phyloP scores from a whole-genome alignment of 2,329 filamentous ascomycete genomes.

The Sclerotinia spermophila region DNA sequence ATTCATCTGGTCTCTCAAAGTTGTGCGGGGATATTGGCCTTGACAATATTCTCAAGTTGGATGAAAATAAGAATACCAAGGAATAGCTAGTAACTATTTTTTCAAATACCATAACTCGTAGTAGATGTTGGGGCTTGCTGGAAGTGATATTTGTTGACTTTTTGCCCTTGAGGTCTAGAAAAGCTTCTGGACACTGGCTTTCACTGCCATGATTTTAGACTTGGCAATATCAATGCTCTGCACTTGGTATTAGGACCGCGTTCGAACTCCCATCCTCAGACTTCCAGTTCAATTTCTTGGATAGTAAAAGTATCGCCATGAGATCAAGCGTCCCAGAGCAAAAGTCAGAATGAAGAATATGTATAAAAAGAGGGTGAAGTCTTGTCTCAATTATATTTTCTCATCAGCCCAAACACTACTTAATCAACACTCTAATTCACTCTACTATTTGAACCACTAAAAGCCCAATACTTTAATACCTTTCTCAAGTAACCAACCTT shows the following conservation, averaged over 20 bases:
- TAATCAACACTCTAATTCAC: background rate
- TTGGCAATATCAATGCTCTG: background rate
- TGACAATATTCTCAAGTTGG: background rate
- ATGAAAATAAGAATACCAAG: background rate
- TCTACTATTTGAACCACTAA: background rate
- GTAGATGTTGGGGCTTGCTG: background rate
- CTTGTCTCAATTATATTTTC: background rate
- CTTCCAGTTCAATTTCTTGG: background rate
- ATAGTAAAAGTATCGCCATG: background rate
- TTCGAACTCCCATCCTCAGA: background rate
- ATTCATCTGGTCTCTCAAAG: background rate
- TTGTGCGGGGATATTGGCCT: background rate
- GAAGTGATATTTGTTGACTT: background rate
- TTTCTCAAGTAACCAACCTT: background rate
- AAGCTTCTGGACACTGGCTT: background rate
- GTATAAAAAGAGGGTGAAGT: slow-evolving; percentile 1
- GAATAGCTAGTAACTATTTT: background rate
- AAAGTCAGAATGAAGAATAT: background rate
- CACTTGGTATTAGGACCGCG: background rate
- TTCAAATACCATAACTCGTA: background rate
- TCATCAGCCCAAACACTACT: background rate
- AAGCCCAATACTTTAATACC: background rate
- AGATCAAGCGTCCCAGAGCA: background rate
- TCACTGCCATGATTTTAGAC: background rate
- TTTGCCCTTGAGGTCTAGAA: background rate